These are phyloP conservation scores for Aspergillus texensis DNA, from an alignment of 2,329 filamentous ascomycete genomes.

Conservation along the genomic window DNA sequence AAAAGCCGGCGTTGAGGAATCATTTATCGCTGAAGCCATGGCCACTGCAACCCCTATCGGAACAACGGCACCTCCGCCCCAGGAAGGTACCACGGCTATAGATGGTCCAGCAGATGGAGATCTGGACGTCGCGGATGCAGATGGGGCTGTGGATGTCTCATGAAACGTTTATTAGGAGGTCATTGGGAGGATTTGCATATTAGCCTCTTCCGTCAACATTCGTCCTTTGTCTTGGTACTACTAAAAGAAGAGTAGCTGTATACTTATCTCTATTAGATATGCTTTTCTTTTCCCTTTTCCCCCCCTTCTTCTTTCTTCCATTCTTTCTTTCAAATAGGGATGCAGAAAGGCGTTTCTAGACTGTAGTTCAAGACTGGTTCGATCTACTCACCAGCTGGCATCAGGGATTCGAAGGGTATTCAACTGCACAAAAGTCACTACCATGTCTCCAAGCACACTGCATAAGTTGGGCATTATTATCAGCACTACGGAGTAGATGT, in stretches of 20 bases:
- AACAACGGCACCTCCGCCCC: conserved; percentile 35
- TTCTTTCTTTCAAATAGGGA: background rate
- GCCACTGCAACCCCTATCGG: conserved; percentile 50
- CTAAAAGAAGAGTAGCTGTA: background rate
- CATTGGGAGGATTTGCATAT: background rate
- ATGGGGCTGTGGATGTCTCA: conserved; percentile 15
- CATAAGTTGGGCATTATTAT: background rate
- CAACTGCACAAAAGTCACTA: background rate
- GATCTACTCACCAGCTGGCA: background rate
- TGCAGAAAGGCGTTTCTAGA: background rate
- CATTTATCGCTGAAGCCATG: conserved; percentile 61
- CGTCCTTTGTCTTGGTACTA: background rate
- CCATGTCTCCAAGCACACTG: background rate
- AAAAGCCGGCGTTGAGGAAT: conserved; percentile 82
- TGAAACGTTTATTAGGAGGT: background rate
- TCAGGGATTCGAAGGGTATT: background rate
- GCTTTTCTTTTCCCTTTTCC: background rate
- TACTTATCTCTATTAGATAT: conserved; percentile 11
- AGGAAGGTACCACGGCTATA: conserved; percentile 13
- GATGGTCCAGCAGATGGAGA: conserved; percentile 31
- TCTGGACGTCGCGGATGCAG: conserved; percentile 29
- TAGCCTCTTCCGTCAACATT: background rate
- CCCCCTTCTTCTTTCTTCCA: too few relatives aligned
- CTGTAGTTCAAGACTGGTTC: background rate
- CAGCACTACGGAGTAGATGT: too few relatives aligned